Evolutionary conservation across 1,284 basidiomycete species (phyloP), one percentile per base, ranked within the genome.

Genomic region (Ustilago trichophora): DNA sequence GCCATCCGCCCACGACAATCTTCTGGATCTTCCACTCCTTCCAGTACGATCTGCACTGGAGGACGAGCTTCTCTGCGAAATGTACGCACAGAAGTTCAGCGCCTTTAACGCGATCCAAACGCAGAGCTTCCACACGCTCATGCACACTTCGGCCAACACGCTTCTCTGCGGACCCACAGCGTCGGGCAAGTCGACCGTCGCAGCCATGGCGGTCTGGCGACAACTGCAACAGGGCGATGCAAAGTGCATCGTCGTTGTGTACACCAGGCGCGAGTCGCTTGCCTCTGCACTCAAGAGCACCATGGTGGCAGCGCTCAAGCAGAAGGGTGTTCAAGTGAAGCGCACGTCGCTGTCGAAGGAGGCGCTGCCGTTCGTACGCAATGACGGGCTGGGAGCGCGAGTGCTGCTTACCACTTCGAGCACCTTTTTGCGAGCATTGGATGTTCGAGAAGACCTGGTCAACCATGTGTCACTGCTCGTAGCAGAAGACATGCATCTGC

Each of bases 91-190:
- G 15, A 85, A 83, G 37, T 74, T 85, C 31, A 84, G 83, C 25
- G 86, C 86, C 33, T 86, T 96, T 80, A 97, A 95, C 76, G 87
- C 89, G 1, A 87, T 98, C 4, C 95, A 98, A 80, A 92, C 91
- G 1, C 96, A 98, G 75, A 85, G 87, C 3, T 91, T 91, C 81
- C 98, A 96, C 90, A 88, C 88, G 40, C 73, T 92, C 16, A 84
- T 89, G 48, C 88, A 90, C 73, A 90, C 91, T 1, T 83, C 85
- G 38, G 83, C 85, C 36, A 91, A 94, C 77, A 82, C 88, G 4
- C 83, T 98, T n/a, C 74, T 97, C 15, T 91, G 90, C 58, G 91
- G 89, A 0, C 93, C 94, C 1, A 85, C 87, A 4, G 88, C 89
- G 6, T 88, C 88, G 55, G 94, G 94, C 2, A 97, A 95, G 82